phyloP scores from a whole-genome alignment of 2,329 filamentous ascomycete genomes.

The Aspergillus carbonarius region DNA sequence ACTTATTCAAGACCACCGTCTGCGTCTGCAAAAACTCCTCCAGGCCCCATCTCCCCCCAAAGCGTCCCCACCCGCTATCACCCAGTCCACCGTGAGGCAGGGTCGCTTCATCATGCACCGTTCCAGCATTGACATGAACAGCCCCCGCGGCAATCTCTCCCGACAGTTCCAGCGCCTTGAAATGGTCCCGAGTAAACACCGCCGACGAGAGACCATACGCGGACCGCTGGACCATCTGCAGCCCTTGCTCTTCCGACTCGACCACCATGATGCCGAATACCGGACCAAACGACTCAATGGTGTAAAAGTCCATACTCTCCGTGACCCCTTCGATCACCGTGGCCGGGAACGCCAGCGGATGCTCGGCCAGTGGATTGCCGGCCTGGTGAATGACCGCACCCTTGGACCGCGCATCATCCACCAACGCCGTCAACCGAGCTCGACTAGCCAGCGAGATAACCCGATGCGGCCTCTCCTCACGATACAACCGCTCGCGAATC shows the following conservation, averaged over 20 bases:
- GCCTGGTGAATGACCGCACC: constrained; percentile 49
- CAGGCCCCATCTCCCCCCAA: constrained; percentile 51
- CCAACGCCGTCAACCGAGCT: constrained; percentile 19
- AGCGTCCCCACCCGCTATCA: constrained; percentile 59
- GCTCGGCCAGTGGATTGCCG: neutral
- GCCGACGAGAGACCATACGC: constrained; percentile 31
- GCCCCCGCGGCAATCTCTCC: constrained; percentile 25
- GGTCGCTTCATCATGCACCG: constrained; percentile 30
- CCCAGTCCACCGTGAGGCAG: constrained; percentile 65
- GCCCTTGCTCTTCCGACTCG: constrained; percentile 21
- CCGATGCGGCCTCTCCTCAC: neutral
- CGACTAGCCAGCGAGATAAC: constrained; percentile 10
- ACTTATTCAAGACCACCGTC: constrained; percentile 54
- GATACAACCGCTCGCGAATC: neutral
- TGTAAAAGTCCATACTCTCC: constrained; percentile 20
- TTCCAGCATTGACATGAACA: constrained; percentile 29
- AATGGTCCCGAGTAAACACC: constrained; percentile 27
- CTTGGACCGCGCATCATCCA: constrained; percentile 50
- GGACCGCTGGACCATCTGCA: constrained; percentile 21
- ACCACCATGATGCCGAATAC: constrained; percentile 25
- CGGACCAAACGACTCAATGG: constrained; percentile 32
- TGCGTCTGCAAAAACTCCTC: constrained; percentile 61
- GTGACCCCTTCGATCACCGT: constrained; percentile 10
- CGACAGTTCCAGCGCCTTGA: constrained; percentile 25
- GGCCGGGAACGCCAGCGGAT: neutral